These are phyloP conservation scores for Colletotrichum australisinense DNA, from an alignment of 2,329 filamentous ascomycete genomes.

Conservation along the genomic window DNA sequence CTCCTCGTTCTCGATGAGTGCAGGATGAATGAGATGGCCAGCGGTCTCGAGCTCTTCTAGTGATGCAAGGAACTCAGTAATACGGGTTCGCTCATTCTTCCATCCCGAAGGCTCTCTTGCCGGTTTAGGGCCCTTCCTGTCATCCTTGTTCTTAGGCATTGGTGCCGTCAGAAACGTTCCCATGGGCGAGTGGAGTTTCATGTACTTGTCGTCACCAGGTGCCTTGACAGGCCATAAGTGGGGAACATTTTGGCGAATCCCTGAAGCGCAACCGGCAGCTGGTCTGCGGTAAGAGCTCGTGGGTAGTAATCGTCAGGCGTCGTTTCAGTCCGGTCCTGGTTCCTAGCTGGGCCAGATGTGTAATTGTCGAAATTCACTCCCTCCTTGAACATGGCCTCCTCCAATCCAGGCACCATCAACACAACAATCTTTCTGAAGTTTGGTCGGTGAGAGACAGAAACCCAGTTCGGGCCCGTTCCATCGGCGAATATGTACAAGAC, in stretches of 20 bases:
- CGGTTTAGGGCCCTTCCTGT: conserved; percentile 68
- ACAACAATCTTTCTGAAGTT: conserved; percentile 84
- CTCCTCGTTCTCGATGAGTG: conserved; percentile 71
- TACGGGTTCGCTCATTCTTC: conserved; percentile 81
- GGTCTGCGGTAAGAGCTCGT: conserved; percentile 60
- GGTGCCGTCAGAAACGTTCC: conserved; percentile 85
- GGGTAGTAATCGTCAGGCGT: conserved; percentile 72
- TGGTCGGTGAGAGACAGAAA: conserved; percentile 70
- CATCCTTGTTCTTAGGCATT: conserved; percentile 71
- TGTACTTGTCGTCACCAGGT: conserved; percentile 85
- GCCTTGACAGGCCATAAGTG: conserved; percentile 91
- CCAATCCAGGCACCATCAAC: conserved; percentile 91
- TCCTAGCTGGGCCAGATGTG: conserved; percentile 41
- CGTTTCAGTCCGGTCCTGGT: conserved; percentile 46
- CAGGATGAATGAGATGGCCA: conserved; percentile 87
- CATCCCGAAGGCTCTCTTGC: conserved; percentile 73
- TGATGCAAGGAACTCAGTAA: conserved; percentile 81
- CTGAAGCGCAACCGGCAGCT: conserved; percentile 65
- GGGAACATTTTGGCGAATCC: conserved; percentile 84
- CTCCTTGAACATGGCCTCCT: conserved; percentile 87
- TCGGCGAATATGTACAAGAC: conserved; percentile 76
- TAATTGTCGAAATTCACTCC: conserved; percentile 61
- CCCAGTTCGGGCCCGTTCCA: conserved; percentile 73
- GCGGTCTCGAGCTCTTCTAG: conserved; percentile 82
- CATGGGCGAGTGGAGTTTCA: conserved; percentile 87